Conservation (phyloP, 1,284 basidiomycete genomes). For the Sphagnurus paluster region DNA sequence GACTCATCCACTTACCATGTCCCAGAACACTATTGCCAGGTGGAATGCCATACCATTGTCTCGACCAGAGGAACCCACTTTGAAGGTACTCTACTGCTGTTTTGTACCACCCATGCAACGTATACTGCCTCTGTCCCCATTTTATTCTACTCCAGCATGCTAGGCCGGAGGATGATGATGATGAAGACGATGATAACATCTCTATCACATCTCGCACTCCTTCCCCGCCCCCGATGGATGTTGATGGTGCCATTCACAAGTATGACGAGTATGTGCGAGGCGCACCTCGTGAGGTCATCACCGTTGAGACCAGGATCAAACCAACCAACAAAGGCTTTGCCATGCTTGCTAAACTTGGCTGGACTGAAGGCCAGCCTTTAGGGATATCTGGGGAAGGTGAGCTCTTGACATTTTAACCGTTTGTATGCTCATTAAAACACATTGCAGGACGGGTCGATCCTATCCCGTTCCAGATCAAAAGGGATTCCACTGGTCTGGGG, state of each 20-base stretch:
- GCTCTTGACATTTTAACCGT: slow-evolving; percentile 17
- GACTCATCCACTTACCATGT: slow-evolving; percentile 9
- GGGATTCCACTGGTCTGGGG: slow-evolving; percentile 74
- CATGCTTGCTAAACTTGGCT: slow-evolving; percentile 78
- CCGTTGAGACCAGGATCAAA: slow-evolving; percentile 77
- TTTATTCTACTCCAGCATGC: slow-evolving; percentile 58
- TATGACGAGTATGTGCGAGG: slow-evolving; percentile 66
- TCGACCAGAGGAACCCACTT: slow-evolving; percentile 27
- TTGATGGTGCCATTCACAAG: slow-evolving; percentile 47
- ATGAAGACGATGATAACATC: slow-evolving; percentile 57
- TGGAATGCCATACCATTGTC: slow-evolving; percentile 68
- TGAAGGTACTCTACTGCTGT: slow-evolving; percentile 71
- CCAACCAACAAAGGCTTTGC: slow-evolving; percentile 76
- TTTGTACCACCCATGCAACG: slow-evolving; percentile 37
- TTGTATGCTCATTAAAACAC: not conserved
- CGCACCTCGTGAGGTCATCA: slow-evolving; percentile 60
- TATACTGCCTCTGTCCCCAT: slow-evolving; percentile 50
- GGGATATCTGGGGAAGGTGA: slow-evolving; percentile 75
- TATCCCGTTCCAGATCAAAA: slow-evolving; percentile 76
- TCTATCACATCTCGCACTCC: slow-evolving; percentile 74
- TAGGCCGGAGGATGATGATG: slow-evolving; percentile 44
- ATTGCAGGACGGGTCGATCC: slow-evolving; percentile 73
- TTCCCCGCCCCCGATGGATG: slow-evolving; percentile 56
- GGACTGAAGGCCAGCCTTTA: slow-evolving; percentile 75
- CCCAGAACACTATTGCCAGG: slow-evolving; percentile 48